Evolutionary conservation across 2,329 filamentous ascomycete genomes (phyloP).

Genomic region (Corynespora cassiicola): DNA sequence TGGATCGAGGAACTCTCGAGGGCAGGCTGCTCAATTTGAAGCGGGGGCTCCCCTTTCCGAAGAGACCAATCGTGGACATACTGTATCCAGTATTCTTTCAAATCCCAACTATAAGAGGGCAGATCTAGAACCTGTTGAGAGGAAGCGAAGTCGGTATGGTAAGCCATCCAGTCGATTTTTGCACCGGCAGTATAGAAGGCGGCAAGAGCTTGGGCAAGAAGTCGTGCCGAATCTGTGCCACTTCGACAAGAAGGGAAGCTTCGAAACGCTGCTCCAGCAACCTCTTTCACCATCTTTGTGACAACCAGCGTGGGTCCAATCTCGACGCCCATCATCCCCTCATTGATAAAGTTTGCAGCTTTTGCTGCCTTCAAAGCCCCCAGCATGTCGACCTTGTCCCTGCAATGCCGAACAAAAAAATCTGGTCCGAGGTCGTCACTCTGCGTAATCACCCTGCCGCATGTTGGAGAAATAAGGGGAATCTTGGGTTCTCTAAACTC

Average conservation of each 20-base stretch:
- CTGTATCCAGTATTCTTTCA: slow-evolving; percentile 47
- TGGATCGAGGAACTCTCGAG: no score
- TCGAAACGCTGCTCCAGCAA: slow-evolving; percentile 20
- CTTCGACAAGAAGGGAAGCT: slow-evolving; percentile 8
- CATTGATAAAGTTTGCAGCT: slow-evolving; percentile 29
- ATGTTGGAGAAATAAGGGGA: slow-evolving; percentile 53
- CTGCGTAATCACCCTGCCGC: slow-evolving; percentile 49
- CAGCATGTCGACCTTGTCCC: slow-evolving; percentile 41
- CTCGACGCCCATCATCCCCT: slow-evolving; percentile 49
- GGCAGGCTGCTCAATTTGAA: background rate
- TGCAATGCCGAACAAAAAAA: slow-evolving; percentile 39
- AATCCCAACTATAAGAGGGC: slow-evolving; percentile 46
- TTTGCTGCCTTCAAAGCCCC: slow-evolving; percentile 49
- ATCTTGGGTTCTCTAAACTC: slow-evolving; percentile 14
- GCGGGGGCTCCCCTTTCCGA: slow-evolving; percentile 11
- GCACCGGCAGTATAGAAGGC: slow-evolving; percentile 57
- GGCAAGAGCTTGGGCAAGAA: slow-evolving; percentile 51
- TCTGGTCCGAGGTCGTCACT: slow-evolving; percentile 41
- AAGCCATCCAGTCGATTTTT: slow-evolving; percentile 67
- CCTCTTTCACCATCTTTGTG: slow-evolving; percentile 18
- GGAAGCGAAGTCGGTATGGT: slow-evolving; percentile 45
- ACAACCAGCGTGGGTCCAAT: slow-evolving; percentile 48
- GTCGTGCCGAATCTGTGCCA: no score
- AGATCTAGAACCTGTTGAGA: slow-evolving; percentile 13
- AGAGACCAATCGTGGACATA: slow-evolving; percentile 44